phyloP scores from a whole-genome alignment of 2,329 filamentous ascomycete genomes.

The Cladophialophora carrionii region DNA sequence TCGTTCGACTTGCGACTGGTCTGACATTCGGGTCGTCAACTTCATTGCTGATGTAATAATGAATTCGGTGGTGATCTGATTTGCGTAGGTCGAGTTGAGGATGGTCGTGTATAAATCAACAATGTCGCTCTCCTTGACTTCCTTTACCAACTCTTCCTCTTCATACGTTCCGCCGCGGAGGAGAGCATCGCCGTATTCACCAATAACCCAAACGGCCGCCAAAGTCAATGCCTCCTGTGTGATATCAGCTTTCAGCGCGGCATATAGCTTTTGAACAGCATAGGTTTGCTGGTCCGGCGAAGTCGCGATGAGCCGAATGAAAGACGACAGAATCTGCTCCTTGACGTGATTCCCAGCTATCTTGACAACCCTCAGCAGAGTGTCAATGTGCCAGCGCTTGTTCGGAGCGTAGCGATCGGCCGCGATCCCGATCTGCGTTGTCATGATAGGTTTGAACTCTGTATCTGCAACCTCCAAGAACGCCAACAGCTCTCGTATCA shows the following conservation, averaged over 20 bases:
- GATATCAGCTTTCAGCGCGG: slow-evolving; percentile 90
- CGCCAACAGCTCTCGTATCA: slow-evolving; percentile 88
- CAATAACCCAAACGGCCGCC: slow-evolving; percentile 94
- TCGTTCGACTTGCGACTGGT: slow-evolving; percentile 82
- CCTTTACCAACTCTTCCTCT: slow-evolving; percentile 82
- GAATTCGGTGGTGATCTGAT: slow-evolving; percentile 89
- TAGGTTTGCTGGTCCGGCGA: slow-evolving; percentile 95
- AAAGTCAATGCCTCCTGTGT: slow-evolving; percentile 95
- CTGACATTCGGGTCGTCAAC: slow-evolving; percentile 82
- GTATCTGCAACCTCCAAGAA: slow-evolving; percentile 97
- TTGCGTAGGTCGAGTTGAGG: slow-evolving; percentile 91
- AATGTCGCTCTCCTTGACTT: slow-evolving; percentile 84
- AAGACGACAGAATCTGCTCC: slow-evolving; percentile 95
- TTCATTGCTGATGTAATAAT: slow-evolving; percentile 96
- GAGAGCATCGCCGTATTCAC: slow-evolving; percentile 92
- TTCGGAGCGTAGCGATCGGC: slow-evolving; percentile 95
- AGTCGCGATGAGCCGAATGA: slow-evolving; percentile 91
- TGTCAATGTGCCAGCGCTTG: slow-evolving; percentile 98
- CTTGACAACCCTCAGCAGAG: slow-evolving; percentile 90
- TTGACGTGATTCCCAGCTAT: slow-evolving; percentile 96
- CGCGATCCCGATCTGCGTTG: slow-evolving; percentile 94
- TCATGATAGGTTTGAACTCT: slow-evolving; percentile 99
- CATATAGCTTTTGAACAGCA: slow-evolving; percentile 91
- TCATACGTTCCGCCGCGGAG: slow-evolving; percentile 88
- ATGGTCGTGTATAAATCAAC: slow-evolving; percentile 92